phyloP scores from a whole-genome alignment of 1,284 basidiomycete species.

The Apiotrichum laibachii region DNA sequence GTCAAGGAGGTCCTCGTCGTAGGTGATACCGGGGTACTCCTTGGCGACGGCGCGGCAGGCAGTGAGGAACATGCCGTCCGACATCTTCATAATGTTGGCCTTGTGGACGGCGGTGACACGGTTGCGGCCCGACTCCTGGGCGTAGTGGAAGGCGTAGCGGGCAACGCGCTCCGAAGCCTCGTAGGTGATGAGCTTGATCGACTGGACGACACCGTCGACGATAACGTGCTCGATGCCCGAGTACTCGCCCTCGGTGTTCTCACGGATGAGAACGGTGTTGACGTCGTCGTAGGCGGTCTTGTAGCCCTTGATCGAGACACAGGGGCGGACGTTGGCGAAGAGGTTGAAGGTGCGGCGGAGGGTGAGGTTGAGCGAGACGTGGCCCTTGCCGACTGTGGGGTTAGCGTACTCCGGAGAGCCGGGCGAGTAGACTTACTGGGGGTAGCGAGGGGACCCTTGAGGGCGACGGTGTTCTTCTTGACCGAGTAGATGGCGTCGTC shows the following conservation, averaged over 20 bases:
- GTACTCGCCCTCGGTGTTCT: too few relatives aligned
- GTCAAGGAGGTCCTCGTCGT: slow-evolving; percentile 97
- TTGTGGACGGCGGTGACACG: slow-evolving; percentile 99
- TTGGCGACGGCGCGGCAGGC: slow-evolving; percentile 96
- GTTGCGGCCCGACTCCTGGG: slow-evolving; percentile 78
- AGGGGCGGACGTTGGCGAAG: slow-evolving; percentile 97
- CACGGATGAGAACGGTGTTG: slow-evolving; percentile 84
- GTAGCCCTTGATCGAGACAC: slow-evolving; percentile 91
- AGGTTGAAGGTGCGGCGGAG: slow-evolving; percentile 95
- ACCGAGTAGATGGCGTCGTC: slow-evolving; percentile 86
- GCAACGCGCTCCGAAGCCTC: slow-evolving; percentile 98
- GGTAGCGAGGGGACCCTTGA: slow-evolving; percentile 94
- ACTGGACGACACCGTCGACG: slow-evolving; percentile 97
- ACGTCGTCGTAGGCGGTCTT: slow-evolving; percentile 99
- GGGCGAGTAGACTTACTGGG: slow-evolving; percentile 62
- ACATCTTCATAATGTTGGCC: slow-evolving; percentile 99
- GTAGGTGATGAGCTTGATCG: slow-evolving; percentile 99
- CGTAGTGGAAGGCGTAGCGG: slow-evolving; percentile 98
- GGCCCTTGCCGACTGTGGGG: slow-evolving; percentile 86
- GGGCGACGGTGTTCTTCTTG: slow-evolving; percentile 94
- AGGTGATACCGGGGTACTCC: slow-evolving; percentile 87
- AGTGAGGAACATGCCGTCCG: slow-evolving; percentile 98
- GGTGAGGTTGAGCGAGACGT: slow-evolving; percentile 96
- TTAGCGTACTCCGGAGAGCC: slow-evolving; percentile 2
- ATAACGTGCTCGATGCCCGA: slow-evolving; percentile 93